Base-by-base conservation (phyloP, 805 yeast species). In the Zygosaccharomyces bisporus region DNA sequence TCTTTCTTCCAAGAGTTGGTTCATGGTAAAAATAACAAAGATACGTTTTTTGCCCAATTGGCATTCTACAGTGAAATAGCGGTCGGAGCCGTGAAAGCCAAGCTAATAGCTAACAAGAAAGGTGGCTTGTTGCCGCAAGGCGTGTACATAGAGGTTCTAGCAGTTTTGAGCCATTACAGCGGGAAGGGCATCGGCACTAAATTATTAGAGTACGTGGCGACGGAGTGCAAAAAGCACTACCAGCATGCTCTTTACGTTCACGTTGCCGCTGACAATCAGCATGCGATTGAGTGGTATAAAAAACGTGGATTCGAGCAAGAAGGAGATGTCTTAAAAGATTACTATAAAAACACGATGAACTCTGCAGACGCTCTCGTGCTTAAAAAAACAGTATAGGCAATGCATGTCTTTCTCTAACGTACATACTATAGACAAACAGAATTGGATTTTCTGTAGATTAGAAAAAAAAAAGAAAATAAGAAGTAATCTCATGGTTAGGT, bases 61-160 rank as follows among this genome's bases (percentile, higher is more conserved):
- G 85, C 83, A 0, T 85, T 72, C 64, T 83, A 73, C 63, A 76
- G 83, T 39, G 95, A 84, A 56, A 76, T 85, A 4, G 88, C 95
- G 6, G 91, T 88, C 3, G 96, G 93, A 12, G 83, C 80, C 3
- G 67, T 88, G 39, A 80, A 81, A 48, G 82, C 84, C 44, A 66
- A 74, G 42, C 71, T 73, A 45, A 69, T 77, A 16, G 54, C 67
- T 10, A 69, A 72, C 36, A 70, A 68, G n/a, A 54, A 70, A 4
- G 69, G 61, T 5, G 64, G 58, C 2, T 45, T 53, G 14, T 51
- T 62, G 20, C 82, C 85, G 6, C 73, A 74, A 39, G 72, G 76
- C 9, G 72, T 83, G 1, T 82, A 83, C 58, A 73, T 85, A 24
- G 85, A 83, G 60, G 71, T 81, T 0, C 58, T 85, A 23, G 87